Percentiles rank a stretch among this genome's conserved stretches.
These are phyloP conservation scores for Apiotrichum laibachii DNA, from an alignment of 1,284 basidiomycete genomes.

Conservation along the genomic window DNA sequence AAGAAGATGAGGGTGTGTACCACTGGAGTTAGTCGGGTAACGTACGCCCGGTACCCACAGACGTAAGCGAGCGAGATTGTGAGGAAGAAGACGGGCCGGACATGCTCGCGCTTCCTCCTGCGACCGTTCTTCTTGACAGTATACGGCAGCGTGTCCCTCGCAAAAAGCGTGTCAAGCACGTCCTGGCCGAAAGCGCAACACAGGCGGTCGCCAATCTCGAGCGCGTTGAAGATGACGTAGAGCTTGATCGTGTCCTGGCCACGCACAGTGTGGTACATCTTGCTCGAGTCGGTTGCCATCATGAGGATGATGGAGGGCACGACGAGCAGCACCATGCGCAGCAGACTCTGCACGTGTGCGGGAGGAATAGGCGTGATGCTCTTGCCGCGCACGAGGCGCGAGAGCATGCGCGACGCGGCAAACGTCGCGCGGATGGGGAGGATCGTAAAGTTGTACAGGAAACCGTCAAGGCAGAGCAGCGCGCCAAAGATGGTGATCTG, in stretches of 20 bases:
- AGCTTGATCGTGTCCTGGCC: conserved; percentile 98
- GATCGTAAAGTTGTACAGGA: conserved; percentile 97
- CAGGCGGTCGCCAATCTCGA: conserved; percentile 94
- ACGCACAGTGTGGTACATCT: conserved; percentile 98
- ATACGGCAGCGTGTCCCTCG: conserved; percentile 65
- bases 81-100: conserved; percentile 80
- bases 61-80: conserved; percentile 77
- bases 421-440: conserved; percentile 82
- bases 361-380: conserved; percentile 34
- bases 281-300: conserved; percentile 88
- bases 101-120: conserved; percentile 46
- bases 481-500: conserved; percentile 91
- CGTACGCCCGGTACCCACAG: conserved; percentile 56
- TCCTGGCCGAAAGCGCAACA: conserved; percentile 98
- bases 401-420: conserved; percentile 62
- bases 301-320: conserved; percentile 72
- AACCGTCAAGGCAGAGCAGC: conserved; percentile 91
- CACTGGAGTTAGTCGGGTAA: conserved; percentile 56
- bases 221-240: conserved; percentile 98
- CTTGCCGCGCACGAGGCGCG: conserved; percentile 18
- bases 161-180: conserved; percentile 93
- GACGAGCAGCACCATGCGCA: conserved; percentile 74
- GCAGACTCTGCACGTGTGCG: conserved; percentile 54
- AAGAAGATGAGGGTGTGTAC: conserved; percentile 92
- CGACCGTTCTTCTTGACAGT: conserved; percentile 23